Evolutionary conservation across 1,284 basidiomycete genomes (phyloP).

Genomic region (Meira nashicola): DNA sequence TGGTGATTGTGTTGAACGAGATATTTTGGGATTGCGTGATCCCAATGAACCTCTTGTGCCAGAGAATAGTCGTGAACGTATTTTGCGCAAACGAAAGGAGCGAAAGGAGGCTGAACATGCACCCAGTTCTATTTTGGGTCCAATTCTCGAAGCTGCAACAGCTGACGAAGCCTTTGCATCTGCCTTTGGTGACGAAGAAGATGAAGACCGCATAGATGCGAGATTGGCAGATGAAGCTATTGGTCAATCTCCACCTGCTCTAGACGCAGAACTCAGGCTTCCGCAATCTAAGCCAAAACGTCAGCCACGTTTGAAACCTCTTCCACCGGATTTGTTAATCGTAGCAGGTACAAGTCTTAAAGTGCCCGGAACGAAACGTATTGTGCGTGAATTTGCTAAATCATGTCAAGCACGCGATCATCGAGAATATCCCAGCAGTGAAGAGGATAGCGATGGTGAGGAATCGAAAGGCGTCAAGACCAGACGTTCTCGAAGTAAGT

Average conservation of each 20-base stretch:
- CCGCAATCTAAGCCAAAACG: conserved; percentile 14
- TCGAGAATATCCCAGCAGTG: conserved; percentile 10
- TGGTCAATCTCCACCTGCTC: not conserved
- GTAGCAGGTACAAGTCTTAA: conserved; percentile 95
- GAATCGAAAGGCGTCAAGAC: conserved; percentile 43
- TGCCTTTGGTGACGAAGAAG: conserved; percentile 10
- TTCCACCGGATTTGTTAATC: conserved; percentile 77
- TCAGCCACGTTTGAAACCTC: conserved; percentile 38
- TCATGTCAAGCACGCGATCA: conserved; percentile 62
- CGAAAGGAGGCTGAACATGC: conserved; percentile 6
- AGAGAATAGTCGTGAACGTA: conserved; percentile 34
- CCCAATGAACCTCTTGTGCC: conserved; percentile 46
- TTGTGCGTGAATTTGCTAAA: conserved; percentile 88
- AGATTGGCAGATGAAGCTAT: not conserved
- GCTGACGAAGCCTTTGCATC: conserved; percentile 13
- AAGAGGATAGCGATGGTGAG: conserved; percentile 20
- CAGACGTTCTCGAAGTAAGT: conserved; percentile 13
- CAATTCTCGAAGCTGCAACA: conserved; percentile 13
- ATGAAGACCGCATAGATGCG: not conserved
- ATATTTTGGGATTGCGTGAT: conserved; percentile 47
- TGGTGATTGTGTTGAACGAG: conserved; percentile 48
- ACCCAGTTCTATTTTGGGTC: not conserved
- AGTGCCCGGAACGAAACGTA: conserved; percentile 83
- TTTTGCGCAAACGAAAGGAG: conserved; percentile 30
- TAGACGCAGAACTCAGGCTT: not conserved